Base-by-base conservation (phyloP, 352 stramenopile genomes). In the Globisporangium echinulatum region DNA sequence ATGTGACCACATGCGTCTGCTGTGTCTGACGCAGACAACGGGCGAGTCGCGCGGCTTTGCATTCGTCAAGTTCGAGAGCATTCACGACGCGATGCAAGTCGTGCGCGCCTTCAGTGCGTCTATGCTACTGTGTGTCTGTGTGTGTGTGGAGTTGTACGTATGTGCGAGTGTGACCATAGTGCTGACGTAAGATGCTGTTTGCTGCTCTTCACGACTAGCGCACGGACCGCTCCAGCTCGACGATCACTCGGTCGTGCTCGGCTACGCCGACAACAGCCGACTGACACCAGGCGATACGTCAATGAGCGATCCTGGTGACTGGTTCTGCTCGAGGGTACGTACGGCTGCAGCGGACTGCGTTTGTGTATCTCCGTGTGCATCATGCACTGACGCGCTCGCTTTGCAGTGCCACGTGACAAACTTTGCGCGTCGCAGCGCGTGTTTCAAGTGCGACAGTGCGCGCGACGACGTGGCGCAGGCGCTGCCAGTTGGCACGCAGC, bases 21-120 rank as follows among this genome's bases (percentile, higher is more conserved):
- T 33, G 25, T 33, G 25, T 58, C 39, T 52, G 7, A 56, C 72
- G 15, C 10, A 85, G 78, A 54, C 62, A 13, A 91, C 83, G 36
- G 78, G 81, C 33, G 75, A 88, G 56, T 65, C 73, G 50, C 80
- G 85, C 8, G 85, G 85, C 49, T 92, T 95, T 61, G 85, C 78
- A 6, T 95, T 92, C 50, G 80, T 88, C 37, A 74, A 91, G 49
- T 93, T 95, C 67, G 63, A 68, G 7, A 77, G 62, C 8, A 62
- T 88, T 4, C 73, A 87, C 14, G 70, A 69, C 50, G 82, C 85
- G 5, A 77, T 61, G 33, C 58, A 72, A 56, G 82, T 82, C 13
- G 59, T 91, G 51, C 64, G 74, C 15, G 65, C 76, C 0, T 95
- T 87, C 57, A 75, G 85, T 94, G 47, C 5, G 53, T 59, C 44